A percentile compares a stretch with the other conserved stretches of the same genome.
These are phyloP conservation scores for Penicillium arizonense DNA, from an alignment of 495 filamentous ascomycete species.

Conservation along the genomic window DNA sequence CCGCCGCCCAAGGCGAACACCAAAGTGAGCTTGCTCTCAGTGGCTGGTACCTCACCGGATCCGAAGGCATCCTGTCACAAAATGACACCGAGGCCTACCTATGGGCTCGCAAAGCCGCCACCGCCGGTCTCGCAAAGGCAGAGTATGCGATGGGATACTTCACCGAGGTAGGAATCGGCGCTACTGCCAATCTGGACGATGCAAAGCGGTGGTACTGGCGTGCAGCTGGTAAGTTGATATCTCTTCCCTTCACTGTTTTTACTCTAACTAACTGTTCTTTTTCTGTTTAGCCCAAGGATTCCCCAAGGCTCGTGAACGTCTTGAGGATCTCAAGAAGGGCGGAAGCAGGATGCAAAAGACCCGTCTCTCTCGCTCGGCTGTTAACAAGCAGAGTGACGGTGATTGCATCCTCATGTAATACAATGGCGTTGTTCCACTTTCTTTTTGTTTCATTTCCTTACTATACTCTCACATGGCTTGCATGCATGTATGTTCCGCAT, in stretches of 20 bases:
- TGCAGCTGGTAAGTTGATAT: slow-evolving; percentile 78
- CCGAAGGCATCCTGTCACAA: slow-evolving; percentile 82
- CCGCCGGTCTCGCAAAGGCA: slow-evolving; percentile 80
- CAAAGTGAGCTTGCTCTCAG: slow-evolving; percentile 89
- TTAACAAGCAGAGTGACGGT: slow-evolving; percentile 75
- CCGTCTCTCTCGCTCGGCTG: slow-evolving; percentile 76
- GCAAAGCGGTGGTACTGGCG: slow-evolving; percentile 98
- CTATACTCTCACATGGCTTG: slow-evolving; percentile 1
- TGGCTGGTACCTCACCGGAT: slow-evolving; percentile 95
- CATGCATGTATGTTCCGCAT: slow-evolving; percentile 16
- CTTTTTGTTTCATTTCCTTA: neutral
- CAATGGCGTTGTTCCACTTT: neutral
- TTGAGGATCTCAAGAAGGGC: slow-evolving; percentile 86
- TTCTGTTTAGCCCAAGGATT: slow-evolving; percentile 76
- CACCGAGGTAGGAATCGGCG: slow-evolving; percentile 93
- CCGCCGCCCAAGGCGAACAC: slow-evolving; percentile 91
- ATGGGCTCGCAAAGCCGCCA: slow-evolving; percentile 92
- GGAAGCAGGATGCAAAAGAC: slow-evolving; percentile 72
- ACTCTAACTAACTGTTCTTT: slow-evolving; percentile 1
- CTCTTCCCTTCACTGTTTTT: slow-evolving; percentile 12
- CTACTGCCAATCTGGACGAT: slow-evolving; percentile 80
- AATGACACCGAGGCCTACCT: slow-evolving; percentile 96
- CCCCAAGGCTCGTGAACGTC: slow-evolving; percentile 83
- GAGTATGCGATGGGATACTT: slow-evolving; percentile 99
- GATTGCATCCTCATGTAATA: slow-evolving; percentile 81